Evolutionary conservation across 225 moss, liverwort and hornwort species (phyloP).

Genomic region (Physcomitrellopsis africana): DNA sequence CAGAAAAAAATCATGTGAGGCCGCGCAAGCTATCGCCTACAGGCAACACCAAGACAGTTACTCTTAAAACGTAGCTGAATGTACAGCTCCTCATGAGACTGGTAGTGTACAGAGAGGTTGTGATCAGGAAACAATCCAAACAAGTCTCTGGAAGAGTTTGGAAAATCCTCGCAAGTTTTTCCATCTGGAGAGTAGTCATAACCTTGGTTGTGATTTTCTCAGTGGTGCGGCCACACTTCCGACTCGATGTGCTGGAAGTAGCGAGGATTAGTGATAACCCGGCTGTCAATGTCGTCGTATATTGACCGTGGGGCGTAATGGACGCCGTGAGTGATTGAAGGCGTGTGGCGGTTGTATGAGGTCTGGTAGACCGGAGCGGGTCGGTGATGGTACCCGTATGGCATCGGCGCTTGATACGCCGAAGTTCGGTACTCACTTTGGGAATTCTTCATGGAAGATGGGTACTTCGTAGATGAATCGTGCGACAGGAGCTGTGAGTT

Average conservation of each 20-base stretch:
- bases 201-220: background rate
- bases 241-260: slow-evolving; percentile 31
- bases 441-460: background rate
- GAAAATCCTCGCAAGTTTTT: too few relatives aligned
- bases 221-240: slow-evolving; percentile 23
- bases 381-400: slow-evolving; percentile 2
- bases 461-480: slow-evolving; percentile 1
- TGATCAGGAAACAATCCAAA: too few relatives aligned
- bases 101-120: too few relatives aligned
- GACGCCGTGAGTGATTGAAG: slow-evolving; percentile 2
- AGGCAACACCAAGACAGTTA: too few relatives aligned
- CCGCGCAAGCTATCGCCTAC: too few relatives aligned
- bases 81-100: too few relatives aligned
- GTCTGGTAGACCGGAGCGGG: slow-evolving; percentile 18
- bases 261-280: slow-evolving; percentile 29
- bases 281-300: slow-evolving; percentile 32
- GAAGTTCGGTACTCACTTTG: slow-evolving; percentile 21
- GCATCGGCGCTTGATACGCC: background rate
- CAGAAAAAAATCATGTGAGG: too few relatives aligned
- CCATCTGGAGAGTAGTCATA: too few relatives aligned
- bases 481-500: slow-evolving; percentile 34
- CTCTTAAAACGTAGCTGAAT: too few relatives aligned
- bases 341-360: slow-evolving; percentile 25
- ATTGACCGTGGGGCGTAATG: slow-evolving; percentile 13
- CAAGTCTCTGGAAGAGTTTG: too few relatives aligned